Evolutionary conservation across 208 protist species (phyloP).

Genomic region (Acanthamoeba healyi): DNA sequence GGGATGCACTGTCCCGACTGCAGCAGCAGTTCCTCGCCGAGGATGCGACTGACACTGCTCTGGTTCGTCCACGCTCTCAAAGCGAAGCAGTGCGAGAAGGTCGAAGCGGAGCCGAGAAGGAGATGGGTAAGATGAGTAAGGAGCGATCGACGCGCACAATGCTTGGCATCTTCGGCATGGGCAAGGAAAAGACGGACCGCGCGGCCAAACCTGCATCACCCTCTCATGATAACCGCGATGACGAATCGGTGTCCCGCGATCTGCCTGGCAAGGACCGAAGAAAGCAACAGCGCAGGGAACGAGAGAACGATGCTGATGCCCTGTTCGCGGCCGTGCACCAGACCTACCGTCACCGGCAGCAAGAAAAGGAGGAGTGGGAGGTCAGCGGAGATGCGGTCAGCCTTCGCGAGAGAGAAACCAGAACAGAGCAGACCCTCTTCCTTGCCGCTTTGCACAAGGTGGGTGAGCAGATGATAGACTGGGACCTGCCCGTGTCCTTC

Average conservation of each 20-base stretch:
- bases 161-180: slow-evolving; percentile 5
- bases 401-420: neutral
- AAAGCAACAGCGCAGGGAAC: neutral
- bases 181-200: neutral
- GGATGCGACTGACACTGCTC: neutral
- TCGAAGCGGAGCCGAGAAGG: neutral
- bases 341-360: no score
- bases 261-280: no score
- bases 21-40: neutral
- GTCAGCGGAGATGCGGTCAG: neutral
- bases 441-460: neutral
- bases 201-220: neutral
- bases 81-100: neutral
- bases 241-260: no score
- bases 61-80: neutral
- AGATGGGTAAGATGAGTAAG: neutral
- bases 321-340: no score
- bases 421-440: neutral
- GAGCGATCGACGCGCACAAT: neutral
- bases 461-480: neutral
- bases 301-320: no score
- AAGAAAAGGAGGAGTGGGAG: neutral
- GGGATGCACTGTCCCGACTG: neutral
- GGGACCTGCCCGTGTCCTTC: neutral
- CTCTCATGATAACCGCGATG: no score